phyloP scores from a whole-genome alignment of 495 filamentous ascomycete species.

The Tuber calosporum region DNA sequence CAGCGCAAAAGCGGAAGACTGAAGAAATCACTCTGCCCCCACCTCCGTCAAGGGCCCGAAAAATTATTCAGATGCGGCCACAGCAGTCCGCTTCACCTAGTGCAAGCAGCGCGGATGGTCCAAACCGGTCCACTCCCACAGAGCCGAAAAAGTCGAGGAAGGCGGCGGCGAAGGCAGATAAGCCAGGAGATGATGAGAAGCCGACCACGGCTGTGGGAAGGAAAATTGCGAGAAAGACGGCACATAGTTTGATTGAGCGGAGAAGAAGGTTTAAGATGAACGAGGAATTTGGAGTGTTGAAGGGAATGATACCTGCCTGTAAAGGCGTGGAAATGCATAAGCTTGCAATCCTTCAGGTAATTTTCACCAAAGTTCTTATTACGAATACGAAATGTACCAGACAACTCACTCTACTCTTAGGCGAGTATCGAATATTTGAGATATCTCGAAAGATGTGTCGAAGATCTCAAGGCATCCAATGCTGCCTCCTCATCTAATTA shows the following conservation, averaged over 20 bases:
- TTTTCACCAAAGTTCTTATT: slow-evolving; percentile 43
- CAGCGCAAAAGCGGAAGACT: slow-evolving; percentile 16
- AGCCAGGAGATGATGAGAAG: slow-evolving; percentile 42
- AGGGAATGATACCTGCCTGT: slow-evolving; percentile 93
- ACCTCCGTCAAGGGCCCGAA: slow-evolving; percentile 82
- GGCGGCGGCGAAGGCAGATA: slow-evolving; percentile 58
- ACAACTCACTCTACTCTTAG: slow-evolving; percentile 4
- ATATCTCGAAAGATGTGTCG: slow-evolving; percentile 84
- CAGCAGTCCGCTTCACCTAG: slow-evolving; percentile 33
- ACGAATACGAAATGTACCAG: background rate
- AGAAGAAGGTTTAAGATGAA: slow-evolving; percentile 95
- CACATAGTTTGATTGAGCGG: slow-evolving; percentile 90
- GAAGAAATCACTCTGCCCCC: slow-evolving; percentile 69
- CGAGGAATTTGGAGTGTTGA: slow-evolving; percentile 89
- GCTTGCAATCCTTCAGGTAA: slow-evolving; percentile 80
- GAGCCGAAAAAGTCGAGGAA: slow-evolving; percentile 45
- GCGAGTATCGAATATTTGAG: slow-evolving; percentile 92
- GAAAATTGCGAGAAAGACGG: slow-evolving; percentile 93
- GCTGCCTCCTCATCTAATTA: slow-evolving; percentile 20
- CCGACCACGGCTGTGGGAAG: slow-evolving; percentile 32
- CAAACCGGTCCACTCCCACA: slow-evolving; percentile 12
- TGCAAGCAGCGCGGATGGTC: slow-evolving; percentile 28
- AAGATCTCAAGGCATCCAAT: slow-evolving; percentile 65
- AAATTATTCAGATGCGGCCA: slow-evolving; percentile 97
- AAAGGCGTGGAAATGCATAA: slow-evolving; percentile 94